A percentile compares a stretch with the other conserved stretches of the same genome.
Evolutionary conservation across 2,329 filamentous ascomycete genomes (phyloP).

Genomic region (Lachnellula hyalina): DNA sequence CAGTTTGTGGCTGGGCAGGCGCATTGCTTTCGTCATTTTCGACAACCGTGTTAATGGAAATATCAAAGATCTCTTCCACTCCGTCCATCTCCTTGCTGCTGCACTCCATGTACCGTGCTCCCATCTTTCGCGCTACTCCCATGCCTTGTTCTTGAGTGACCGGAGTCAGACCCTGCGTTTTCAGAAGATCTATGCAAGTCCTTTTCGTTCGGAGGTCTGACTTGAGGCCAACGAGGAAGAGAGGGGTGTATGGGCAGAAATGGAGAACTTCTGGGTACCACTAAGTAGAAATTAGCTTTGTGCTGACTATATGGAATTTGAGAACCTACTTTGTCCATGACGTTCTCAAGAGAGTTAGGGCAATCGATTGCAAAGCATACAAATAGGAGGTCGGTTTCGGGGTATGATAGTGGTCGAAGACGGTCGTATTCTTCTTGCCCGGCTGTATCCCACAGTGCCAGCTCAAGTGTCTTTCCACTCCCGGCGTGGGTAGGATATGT

Average conservation of each 20-base stretch:
- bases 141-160: constrained; percentile 88
- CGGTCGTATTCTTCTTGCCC: constrained; percentile 99
- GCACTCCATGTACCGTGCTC: constrained; percentile 94
- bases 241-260: constrained; percentile 95
- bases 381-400: constrained; percentile 95
- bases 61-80: constrained; percentile 93
- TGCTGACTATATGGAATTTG: background rate
- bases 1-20: constrained; percentile 13
- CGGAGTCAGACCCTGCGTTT: constrained; percentile 92
- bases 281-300: constrained; percentile 41
- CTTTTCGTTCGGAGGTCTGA: constrained; percentile 93
- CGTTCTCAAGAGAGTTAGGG: constrained; percentile 95
- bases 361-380: constrained; percentile 99
- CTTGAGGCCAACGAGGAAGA: constrained; percentile 93
- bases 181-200: constrained; percentile 97
- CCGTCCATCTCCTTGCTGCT: constrained; percentile 96
- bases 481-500: constrained; percentile 86
- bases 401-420: constrained; percentile 90
- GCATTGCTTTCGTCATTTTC: constrained; percentile 65
- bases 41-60: constrained; percentile 84
- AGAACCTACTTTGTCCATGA: constrained; percentile 85
- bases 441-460: constrained; percentile 97
- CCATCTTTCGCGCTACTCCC: constrained; percentile 87
- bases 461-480: constrained; percentile 89
- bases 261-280: constrained; percentile 99